Conservation (phyloP, 345 rosid species). For the Carallia brachiata region DNA sequence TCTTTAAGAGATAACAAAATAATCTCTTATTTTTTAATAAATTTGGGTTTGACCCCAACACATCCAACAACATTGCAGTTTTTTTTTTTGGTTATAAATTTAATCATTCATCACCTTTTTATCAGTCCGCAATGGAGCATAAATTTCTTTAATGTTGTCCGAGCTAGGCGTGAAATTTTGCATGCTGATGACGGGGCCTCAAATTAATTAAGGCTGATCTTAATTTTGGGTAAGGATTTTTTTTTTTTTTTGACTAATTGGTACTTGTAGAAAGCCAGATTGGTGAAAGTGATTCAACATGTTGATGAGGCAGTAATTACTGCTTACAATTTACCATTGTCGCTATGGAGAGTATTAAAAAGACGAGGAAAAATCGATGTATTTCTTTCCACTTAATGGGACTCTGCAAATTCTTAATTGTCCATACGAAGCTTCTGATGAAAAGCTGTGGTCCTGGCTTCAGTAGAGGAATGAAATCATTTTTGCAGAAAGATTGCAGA, state of each 20-base stretch:
- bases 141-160: too few relatives aligned
- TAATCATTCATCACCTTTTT: too few relatives aligned
- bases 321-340: neutral
- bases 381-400: conserved; percentile 17
- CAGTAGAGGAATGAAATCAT: conserved; percentile 33
- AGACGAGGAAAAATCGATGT: neutral
- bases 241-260: neutral
- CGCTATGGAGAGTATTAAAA: neutral
- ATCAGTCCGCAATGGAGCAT: neutral
- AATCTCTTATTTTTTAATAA: too few relatives aligned
- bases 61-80: too few relatives aligned
- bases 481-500: conserved; percentile 27
- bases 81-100: too few relatives aligned
- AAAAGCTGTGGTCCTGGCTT: conserved; percentile 48
- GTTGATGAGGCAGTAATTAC: neutral
- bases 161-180: too few relatives aligned
- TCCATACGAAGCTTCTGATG: conserved; percentile 32
- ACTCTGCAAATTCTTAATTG: conserved; percentile 29
- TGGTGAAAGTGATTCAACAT: neutral
- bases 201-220: too few relatives aligned
- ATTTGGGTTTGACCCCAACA: too few relatives aligned
- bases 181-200: too few relatives aligned
- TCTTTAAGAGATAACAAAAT: too few relatives aligned
- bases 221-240: too few relatives aligned
- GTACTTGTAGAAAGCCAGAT: neutral